Evolutionary conservation across 2,329 filamentous ascomycete species (phyloP).

Genomic region (Phialocephala subalpina): DNA sequence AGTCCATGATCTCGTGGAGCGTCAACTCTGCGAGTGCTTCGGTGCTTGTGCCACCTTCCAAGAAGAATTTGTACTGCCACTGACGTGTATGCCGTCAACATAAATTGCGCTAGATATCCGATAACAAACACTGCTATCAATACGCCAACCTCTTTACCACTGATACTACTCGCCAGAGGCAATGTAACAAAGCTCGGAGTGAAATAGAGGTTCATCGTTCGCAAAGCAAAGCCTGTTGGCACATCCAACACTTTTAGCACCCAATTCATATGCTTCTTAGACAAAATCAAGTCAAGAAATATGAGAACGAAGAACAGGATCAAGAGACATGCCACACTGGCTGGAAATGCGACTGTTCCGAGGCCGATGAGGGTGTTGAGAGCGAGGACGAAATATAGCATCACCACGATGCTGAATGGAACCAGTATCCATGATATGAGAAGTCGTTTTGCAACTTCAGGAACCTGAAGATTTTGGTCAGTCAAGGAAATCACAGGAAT

Average conservation of each 20-base stretch:
- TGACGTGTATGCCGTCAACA: not conserved
- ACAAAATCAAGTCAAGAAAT: not conserved
- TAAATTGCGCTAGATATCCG: not conserved
- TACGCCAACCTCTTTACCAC: not conserved
- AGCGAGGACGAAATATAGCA: not conserved
- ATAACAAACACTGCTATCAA: not conserved
- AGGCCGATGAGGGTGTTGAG: not conserved
- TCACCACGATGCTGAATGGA: not conserved
- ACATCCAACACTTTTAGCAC: not conserved
- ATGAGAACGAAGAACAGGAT: not conserved
- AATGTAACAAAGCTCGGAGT: not conserved
- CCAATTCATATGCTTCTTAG: not conserved
- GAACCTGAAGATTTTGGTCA: not conserved
- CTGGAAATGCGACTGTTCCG: not conserved
- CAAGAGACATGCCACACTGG: not conserved
- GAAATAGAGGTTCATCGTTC: not conserved
- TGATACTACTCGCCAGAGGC: not conserved
- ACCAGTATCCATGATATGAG: not conserved
- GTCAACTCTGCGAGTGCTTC: not conserved
- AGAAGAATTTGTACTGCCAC: not conserved
- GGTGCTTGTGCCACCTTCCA: not conserved
- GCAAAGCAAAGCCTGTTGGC: not conserved
- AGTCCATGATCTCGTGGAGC: not conserved
- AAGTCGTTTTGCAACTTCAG: not conserved
- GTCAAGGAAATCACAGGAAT: not conserved